Evolutionary conservation across 495 filamentous ascomycete genomes (phyloP), one percentile per base, ranked within the genome.

Genomic region (Hypomontagnella monticulosa): DNA sequence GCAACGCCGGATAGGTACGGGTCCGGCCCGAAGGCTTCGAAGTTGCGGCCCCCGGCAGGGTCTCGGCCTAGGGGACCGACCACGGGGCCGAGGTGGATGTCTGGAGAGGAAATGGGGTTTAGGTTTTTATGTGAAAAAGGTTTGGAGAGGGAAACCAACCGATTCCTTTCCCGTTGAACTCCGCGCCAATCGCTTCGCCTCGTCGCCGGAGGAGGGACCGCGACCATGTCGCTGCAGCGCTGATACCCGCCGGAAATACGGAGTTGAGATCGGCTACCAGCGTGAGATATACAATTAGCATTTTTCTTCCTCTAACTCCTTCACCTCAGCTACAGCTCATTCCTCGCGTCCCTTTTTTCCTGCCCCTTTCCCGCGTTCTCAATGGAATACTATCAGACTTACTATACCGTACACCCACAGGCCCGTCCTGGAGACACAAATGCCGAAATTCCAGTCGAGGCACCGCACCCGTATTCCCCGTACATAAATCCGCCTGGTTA

Each of bases 231-330:
- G 90, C 88, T 3, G 89, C 91, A 10, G 86, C 86, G 71, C 88
- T 93, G 70, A 92, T 83, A 15, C 91, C 91, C 1, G 90, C 85
- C 1, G 91, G 87, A 72, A 93, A 93, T 2, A 84, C 90, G 0
- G 85, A 88, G 57, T 84, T 87, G 47, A 86, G 79, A 51, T 88
- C 85, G 9, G 85, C 76, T 75, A 54, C 11, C 10, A 20, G 3
- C 19, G 16, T 23, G 10, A 10, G 40, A 15, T 37, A 15, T 37
- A 16, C 3, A 46, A 48, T 66, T 34, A 62, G 36, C 27, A 61
- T 9, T 43, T 43, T 4, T 8, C n/a, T 43, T 18, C 41, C 36
- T 43, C 6, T 27, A 27, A 6, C 2, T 6, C 23, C 23, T 27
- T 27, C 6, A 27, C 23, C 6, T 3, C 2, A 16, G 12, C 19